Evolutionary conservation across 495 filamentous ascomycete genomes (phyloP), one percentile per base, ranked within the genome.

Genomic region (Trichoderma reesei): DNA sequence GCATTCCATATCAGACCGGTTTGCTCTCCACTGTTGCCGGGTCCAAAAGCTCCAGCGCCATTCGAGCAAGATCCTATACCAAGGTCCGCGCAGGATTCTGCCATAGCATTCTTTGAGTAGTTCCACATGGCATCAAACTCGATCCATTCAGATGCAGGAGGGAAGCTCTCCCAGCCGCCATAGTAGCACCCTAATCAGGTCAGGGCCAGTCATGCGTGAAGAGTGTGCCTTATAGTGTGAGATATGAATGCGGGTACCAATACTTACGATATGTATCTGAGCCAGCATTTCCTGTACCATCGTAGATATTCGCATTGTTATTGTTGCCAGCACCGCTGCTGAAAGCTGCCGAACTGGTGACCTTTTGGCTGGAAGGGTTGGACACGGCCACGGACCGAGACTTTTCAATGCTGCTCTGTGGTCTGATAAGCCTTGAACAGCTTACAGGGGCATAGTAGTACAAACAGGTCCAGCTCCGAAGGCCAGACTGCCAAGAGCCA

Each of bases 1-100:
- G 71, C 72, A 48, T 67, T 65, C 39, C 74, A 71, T 37, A 85
- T 73, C 37, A 71, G 33, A n/a, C 60, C 64, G 38, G 75, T 78
- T 67, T 85, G 82, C 5, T 61, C 64, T 34, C 51, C 51, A 9
- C 51, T 56, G 26, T 56, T 34, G 26, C 51, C 51, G 16, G 51
- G 8, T 31, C 51, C 51, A 34, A 56, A 56, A 13, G 51, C 51
- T 13, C 51, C 51, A 10, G 51, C 51, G 5, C 51, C 51, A 34
- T 36, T 56, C 11, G 51, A 56, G 51, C 51, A 56, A 14, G 51
- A 56, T 33, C 51, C 51, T 18, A 56, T 56, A 0, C 51, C 51
- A 5, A 56, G 26, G 31, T 56, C 14, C 26, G 51, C 20, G 34
- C 51, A 56, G 9, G 51, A 56, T 1, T 36, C 9, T 9, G 51